Conservation (phyloP, 495 filamentous ascomycete species). For the Xylaria cubensis region DNA sequence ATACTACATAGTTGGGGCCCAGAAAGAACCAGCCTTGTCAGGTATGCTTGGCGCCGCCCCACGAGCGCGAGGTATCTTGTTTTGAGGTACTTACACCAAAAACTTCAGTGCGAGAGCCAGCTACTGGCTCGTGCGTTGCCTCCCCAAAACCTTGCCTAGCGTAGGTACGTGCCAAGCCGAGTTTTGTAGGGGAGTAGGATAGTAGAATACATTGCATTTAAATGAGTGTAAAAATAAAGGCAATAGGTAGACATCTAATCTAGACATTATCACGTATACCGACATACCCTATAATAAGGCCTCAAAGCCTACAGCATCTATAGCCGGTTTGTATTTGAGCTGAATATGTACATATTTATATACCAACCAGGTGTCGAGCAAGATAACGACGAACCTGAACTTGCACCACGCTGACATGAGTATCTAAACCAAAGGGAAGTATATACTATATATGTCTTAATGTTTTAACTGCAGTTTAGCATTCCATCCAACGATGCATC, state of each 20-base stretch:
- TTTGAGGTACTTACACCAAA: too few species aligned
- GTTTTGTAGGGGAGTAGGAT: too few species aligned
- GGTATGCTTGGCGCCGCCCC: too few species aligned
- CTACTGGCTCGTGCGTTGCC: too few species aligned
- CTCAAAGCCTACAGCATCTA: neutral
- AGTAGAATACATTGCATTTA: neutral
- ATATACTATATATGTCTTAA: neutral
- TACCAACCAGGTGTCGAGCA: neutral
- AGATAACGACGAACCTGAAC: neutral
- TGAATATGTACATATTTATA: neutral
- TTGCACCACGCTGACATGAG: neutral
- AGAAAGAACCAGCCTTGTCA: too few species aligned
- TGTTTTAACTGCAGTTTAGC: conserved; percentile 66
- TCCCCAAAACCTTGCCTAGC: too few species aligned
- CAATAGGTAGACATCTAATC: neutral
- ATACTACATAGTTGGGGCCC: too few species aligned
- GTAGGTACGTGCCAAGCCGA: too few species aligned
- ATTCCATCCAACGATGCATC: conserved; percentile 92
- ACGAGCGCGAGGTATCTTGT: too few species aligned
- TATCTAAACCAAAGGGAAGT: neutral
- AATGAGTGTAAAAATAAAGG: neutral
- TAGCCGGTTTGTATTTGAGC: neutral
- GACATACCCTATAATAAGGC: neutral
- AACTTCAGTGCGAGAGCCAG: too few species aligned
- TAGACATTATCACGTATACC: neutral